Evolutionary conservation across 768 basidiomycete genomes (phyloP), one percentile per base, ranked within the genome.

Genomic region (Lactarius psammicola): DNA sequence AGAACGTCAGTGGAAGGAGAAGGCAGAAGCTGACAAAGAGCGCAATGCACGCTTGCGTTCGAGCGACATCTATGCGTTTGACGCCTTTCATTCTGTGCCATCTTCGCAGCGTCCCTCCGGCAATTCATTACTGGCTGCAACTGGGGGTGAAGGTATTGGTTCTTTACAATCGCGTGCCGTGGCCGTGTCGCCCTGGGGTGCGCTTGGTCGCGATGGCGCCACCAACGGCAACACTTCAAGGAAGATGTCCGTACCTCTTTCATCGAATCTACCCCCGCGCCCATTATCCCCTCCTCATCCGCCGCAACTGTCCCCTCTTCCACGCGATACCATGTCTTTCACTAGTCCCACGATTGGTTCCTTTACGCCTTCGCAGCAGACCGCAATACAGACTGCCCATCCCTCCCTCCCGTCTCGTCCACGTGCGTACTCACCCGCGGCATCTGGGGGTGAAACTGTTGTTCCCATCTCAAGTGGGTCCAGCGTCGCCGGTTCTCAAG

Each of bases 11-110:
- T 75, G 79, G 70, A 84, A 83, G 71, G 82, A 80, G 72, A 87
- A 83, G 74, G 82, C 82, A 56, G 76, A 70, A 6, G 61, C 53
- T n/a, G 69, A 68, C 51, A 60, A 59, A 40, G 68, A 70, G 49
- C 69, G 69, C 30, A 69, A 80, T 65, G 79, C 81, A 40, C 76
- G 77, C 28, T 70, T 83, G 60, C 70, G 82, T 9, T 74, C 79
- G 59, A 76, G 76, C 57, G 77, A 78, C 69, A 72, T 82, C 2
- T 78, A 79, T 28, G 83, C 88, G 1, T 93, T 84, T 72, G 92
- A 94, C 71, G 88, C 90, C 2, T 94, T 93, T 78, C 87, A 92
- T 73, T 85, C 87, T 1, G 82, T 87, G 1, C 80, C 79, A 31
- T 77, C 71, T 42, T 78, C 82, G 68, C 73, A 74, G 36, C 76